Evolutionary conservation across 768 basidiomycete species (phyloP), one percentile per base, ranked within the genome.

Genomic region (Boletus pseudopeckii): DNA sequence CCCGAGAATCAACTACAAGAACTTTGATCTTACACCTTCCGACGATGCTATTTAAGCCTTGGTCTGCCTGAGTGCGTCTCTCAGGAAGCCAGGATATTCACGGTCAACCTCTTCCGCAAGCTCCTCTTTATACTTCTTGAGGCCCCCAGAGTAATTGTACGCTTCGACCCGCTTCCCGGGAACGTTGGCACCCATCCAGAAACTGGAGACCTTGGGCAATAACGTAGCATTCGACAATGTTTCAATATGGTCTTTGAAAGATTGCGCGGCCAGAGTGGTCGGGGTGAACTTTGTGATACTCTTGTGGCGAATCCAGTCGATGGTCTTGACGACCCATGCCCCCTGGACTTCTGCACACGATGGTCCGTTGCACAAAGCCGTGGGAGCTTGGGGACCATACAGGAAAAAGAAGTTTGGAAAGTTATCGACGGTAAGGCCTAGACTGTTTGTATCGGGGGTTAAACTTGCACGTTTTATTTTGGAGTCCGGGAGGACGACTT

Each of bases 351-450:
- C 34, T 8, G 26, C 40, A n/a, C 52, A 59, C 1, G 46, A 10
- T 1, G 50, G 48, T 22, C 49, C 52, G 17, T 47, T 59, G 34
- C 45, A 54, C 1, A 58, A 28, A 22, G 50, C 30, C 3, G 56
- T 58, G n/a, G 57, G 57, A 4, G 10, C 57, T 4, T 57, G 57
- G 3, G 57, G 50, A 0, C 57, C 57, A 17, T 57, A 52, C 22
- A 39, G 3, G 18, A 45, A 42, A 32, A 44, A 57, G 30, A 57
- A 37, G 26, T 57, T 52, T 3, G 55, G 51, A 36, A 58, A 58
- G 26, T 48, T 58, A 28, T 58, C 47, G 20, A 48, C 34, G 2
- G 47, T 22, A 13, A 49, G 38, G 5, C 57, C 57, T 4, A 58
- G 43, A 20, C 43, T 53, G 17, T 38, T 33, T 9, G 7, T 24